Evolutionary conservation across 768 basidiomycete species (phyloP).

Genomic region (Mycena latifolia): DNA sequence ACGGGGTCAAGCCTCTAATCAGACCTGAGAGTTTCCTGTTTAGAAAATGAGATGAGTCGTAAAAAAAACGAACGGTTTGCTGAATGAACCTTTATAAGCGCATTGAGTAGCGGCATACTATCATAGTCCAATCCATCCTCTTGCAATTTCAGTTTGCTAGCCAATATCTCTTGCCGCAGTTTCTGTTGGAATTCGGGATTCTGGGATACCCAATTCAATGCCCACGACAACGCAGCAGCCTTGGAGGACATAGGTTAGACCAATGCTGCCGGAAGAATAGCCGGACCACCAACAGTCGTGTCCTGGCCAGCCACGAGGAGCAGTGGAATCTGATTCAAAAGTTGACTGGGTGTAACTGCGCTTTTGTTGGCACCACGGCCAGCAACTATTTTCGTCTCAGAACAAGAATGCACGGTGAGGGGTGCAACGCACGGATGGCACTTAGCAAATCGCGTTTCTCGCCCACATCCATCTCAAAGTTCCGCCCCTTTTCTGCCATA

Average conservation of each 20-base stretch:
- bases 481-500: background rate
- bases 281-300: too few relatives aligned
- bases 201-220: too few relatives aligned
- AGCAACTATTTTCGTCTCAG: too few relatives aligned
- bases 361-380: too few relatives aligned
- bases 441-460: background rate
- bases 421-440: background rate
- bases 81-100: constrained; percentile 29
- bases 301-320: background rate
- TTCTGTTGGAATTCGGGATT: too few relatives aligned
- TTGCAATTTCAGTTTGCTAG: background rate
- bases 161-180: too few relatives aligned
- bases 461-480: background rate
- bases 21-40: constrained; percentile 33
- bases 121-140: too few relatives aligned
- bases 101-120: constrained; percentile 1
- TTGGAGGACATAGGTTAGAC: background rate
- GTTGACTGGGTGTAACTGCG: too few relatives aligned
- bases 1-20: background rate
- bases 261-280: background rate
- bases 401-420: too few relatives aligned
- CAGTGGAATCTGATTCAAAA: background rate
- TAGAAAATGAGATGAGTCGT: background rate
- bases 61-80: background rate
- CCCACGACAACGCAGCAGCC: too few relatives aligned